These are phyloP conservation scores for Solanum clarkiae DNA, from an alignment of 257 asterid species.

Conservation along the genomic window DNA sequence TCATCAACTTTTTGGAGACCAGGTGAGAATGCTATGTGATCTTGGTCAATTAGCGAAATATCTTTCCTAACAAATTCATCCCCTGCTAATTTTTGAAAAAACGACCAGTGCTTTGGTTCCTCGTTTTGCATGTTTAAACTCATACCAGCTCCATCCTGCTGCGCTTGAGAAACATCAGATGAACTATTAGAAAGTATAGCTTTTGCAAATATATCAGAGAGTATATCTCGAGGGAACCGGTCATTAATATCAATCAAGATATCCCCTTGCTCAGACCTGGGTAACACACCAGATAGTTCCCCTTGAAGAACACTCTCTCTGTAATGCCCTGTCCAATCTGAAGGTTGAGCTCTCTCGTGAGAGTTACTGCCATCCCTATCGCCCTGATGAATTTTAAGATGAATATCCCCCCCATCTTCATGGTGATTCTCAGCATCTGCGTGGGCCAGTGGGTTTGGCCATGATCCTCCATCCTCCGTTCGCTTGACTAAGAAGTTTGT, in stretches of 20 bases:
- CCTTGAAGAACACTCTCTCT: conserved; percentile 11
- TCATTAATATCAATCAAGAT: conserved; percentile 87
- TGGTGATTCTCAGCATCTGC: conserved; percentile 23
- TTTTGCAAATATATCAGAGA: conserved; percentile 76
- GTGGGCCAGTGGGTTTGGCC: conserved; percentile 18
- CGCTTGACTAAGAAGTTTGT: background rate
- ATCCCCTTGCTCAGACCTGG: conserved; percentile 58
- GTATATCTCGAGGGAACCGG: conserved; percentile 80
- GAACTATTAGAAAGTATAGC: conserved; percentile 54
- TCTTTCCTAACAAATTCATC: conserved; percentile 69
- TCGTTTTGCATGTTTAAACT: conserved; percentile 80
- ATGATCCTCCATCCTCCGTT: conserved; percentile 21
- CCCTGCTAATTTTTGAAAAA: conserved; percentile 83
- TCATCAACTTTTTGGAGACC: conserved; percentile 50
- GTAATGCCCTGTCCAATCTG: conserved; percentile 18
- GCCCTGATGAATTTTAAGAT: conserved; percentile 17
- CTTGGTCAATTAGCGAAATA: conserved; percentile 87
- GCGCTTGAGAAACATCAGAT: conserved; percentile 39
- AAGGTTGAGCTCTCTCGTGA: conserved; percentile 32
- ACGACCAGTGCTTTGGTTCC: conserved; percentile 92
- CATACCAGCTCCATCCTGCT: conserved; percentile 58
- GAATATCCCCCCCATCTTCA: conserved; percentile 26
- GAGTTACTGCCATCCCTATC: conserved; percentile 22
- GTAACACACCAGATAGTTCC: conserved; percentile 26
- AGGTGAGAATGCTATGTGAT: conserved; percentile 50